phyloP scores from a whole-genome alignment of 345 rosid genomes.

The Camelina neglecta region DNA sequence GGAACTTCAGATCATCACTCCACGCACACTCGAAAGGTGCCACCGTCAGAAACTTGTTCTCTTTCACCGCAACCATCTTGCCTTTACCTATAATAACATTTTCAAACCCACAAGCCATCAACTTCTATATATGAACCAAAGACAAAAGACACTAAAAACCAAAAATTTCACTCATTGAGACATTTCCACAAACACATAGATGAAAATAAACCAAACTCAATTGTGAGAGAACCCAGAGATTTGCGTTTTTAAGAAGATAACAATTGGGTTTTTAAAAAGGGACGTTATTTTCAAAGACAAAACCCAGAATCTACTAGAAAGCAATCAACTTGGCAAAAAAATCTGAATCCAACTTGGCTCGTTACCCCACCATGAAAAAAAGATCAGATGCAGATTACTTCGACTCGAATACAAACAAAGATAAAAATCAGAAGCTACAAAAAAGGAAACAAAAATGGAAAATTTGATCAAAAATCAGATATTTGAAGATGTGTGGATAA shows the following conservation, averaged over 20 bases:
- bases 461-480: constrained; percentile 7
- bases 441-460: background rate
- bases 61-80: constrained; percentile 58
- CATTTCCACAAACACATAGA: constrained; percentile 26
- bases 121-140: constrained; percentile 32
- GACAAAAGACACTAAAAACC: background rate
- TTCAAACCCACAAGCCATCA: constrained; percentile 38
- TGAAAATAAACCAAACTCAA: constrained; percentile 19
- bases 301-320: constrained; percentile 48
- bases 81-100: constrained; percentile 16
- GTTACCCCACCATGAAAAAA: constrained; percentile 41
- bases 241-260: background rate
- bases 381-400: constrained; percentile 21
- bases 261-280: background rate
- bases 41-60: constrained; percentile 79
- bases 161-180: constrained; percentile 8
- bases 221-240: constrained; percentile 25
- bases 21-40: constrained; percentile 99
- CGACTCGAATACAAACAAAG: constrained; percentile 39
- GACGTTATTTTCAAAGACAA: constrained; percentile 43
- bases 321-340: constrained; percentile 59
- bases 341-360: constrained; percentile 47
- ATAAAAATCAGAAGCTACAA: background rate
- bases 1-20: constrained; percentile 89
- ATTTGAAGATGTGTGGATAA: constrained; percentile 26